phyloP scores from a whole-genome alignment of 2,329 filamentous ascomycete species.

The Fonsecaea erecta region DNA sequence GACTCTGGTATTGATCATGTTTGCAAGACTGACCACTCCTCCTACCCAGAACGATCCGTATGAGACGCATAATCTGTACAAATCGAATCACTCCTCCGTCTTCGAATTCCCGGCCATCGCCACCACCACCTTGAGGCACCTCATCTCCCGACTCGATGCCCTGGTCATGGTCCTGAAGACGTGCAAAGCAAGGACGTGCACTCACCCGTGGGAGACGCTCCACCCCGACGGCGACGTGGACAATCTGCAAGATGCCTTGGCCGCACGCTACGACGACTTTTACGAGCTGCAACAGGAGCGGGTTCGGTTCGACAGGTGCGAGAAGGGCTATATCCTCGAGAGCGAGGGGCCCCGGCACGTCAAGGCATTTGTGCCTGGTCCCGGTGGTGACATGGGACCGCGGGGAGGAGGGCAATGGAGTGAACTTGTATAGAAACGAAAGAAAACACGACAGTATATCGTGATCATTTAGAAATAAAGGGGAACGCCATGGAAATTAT shows the following conservation, averaged over 20 bases:
- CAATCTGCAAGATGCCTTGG: conserved; percentile 43
- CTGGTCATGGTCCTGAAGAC: conserved; percentile 47
- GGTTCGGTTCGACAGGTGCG: conserved; percentile 45
- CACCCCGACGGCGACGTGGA: conserved; percentile 41
- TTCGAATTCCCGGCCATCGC: conserved; percentile 7
- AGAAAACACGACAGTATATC: no score
- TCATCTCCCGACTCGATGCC: conserved; percentile 42
- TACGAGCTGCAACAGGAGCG: conserved; percentile 41
- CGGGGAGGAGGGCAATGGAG: conserved; percentile 20
- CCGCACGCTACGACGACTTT: conserved; percentile 41
- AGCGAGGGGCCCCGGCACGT: conserved; percentile 42
- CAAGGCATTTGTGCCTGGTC: conserved; percentile 6
- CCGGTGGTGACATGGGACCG: neutral
- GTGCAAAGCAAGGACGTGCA: conserved; percentile 45
- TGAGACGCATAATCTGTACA: conserved; percentile 43
- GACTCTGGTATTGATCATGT: neutral
- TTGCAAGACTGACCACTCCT: neutral
- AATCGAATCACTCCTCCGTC: conserved; percentile 12
- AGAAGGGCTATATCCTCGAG: conserved; percentile 44
- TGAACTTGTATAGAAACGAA: conserved; percentile 17
- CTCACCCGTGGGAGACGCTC: conserved; percentile 45
- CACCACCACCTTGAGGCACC: conserved; percentile 35
- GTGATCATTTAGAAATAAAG: no score
- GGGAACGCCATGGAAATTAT: no score
- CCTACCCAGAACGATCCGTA: conserved; percentile 46